phyloP scores from a whole-genome alignment of 257 asterid genomes.

The Capsicum pubescens region DNA sequence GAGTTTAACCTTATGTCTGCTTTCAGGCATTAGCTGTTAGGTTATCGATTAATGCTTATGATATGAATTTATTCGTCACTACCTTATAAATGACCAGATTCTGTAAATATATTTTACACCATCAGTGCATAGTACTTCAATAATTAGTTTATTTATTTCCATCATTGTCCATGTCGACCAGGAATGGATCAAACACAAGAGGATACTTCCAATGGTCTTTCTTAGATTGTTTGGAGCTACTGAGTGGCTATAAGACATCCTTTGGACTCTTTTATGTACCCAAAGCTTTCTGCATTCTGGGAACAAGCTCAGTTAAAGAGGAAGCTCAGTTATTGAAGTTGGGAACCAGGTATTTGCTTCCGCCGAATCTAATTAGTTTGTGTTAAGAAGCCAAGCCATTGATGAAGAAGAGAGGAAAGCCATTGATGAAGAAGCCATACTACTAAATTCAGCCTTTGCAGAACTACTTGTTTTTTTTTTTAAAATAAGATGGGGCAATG shows the following conservation, averaged over 20 bases:
- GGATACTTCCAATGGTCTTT: conserved; percentile 66
- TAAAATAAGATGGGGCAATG: too few relatives aligned
- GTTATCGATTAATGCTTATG: too few relatives aligned
- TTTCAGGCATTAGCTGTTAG: too few relatives aligned
- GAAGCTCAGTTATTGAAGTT: conserved; percentile 9
- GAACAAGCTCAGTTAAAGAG: conserved; percentile 55
- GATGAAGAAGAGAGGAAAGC: too few relatives aligned
- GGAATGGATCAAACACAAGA: conserved; percentile 58
- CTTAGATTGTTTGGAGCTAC: conserved; percentile 59
- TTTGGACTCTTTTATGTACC: conserved; percentile 56
- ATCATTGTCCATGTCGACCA: background rate
- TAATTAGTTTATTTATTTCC: background rate
- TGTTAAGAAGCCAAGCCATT: too few relatives aligned
- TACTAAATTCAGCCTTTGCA: too few relatives aligned
- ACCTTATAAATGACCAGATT: too few relatives aligned
- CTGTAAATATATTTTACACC: background rate
- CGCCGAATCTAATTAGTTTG: too few relatives aligned
- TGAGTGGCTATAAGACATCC: conserved; percentile 39
- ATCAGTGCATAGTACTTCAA: background rate
- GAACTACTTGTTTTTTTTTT: too few relatives aligned
- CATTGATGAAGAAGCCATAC: too few relatives aligned
- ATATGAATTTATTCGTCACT: too few relatives aligned
- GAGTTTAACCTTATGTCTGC: too few relatives aligned
- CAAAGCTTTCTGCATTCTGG: conserved; percentile 55
- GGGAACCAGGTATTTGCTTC: background rate